These are phyloP conservation scores for Chrysosporium queenslandicum DNA, from an alignment of 2,329 filamentous ascomycete species.

Conservation along the genomic window DNA sequence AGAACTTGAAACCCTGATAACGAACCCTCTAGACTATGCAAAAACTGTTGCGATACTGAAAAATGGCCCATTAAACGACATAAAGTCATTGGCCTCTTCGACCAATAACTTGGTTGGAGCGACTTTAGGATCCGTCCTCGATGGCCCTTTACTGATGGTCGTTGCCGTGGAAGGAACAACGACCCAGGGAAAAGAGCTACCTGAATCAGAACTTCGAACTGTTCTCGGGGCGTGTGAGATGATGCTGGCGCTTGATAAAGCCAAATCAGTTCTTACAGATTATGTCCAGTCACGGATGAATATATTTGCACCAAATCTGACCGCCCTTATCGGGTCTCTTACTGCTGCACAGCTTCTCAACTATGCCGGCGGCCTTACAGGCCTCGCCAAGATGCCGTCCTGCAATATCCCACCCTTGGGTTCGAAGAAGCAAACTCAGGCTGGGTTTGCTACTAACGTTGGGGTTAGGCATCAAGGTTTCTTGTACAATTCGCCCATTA, in stretches of 20 bases:
- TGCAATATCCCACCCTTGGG: constrained; percentile 89
- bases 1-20: constrained; percentile 80
- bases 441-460: constrained; percentile 84
- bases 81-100: constrained; percentile 67
- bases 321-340: constrained; percentile 77
- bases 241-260: constrained; percentile 74
- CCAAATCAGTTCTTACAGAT: constrained; percentile 76
- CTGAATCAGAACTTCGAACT: constrained; percentile 60
- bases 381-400: constrained; percentile 80
- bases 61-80: constrained; percentile 82
- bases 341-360: constrained; percentile 96
- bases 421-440: constrained; percentile 71
- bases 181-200: constrained; percentile 69
- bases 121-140: constrained; percentile 68
- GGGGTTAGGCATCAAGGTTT: constrained; percentile 86
- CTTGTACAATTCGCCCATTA: constrained; percentile 82
- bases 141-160: constrained; percentile 86
- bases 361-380: constrained; percentile 76
- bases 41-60: constrained; percentile 89
- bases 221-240: constrained; percentile 75
- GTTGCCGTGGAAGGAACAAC: constrained; percentile 91
- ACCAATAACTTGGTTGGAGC: constrained; percentile 67
- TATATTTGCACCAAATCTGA: constrained; percentile 88
- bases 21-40: constrained; percentile 86
- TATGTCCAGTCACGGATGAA: constrained; percentile 98